Conservation (phyloP, 2,329 filamentous ascomycete species). For the Ophiostoma sp. region DNA sequence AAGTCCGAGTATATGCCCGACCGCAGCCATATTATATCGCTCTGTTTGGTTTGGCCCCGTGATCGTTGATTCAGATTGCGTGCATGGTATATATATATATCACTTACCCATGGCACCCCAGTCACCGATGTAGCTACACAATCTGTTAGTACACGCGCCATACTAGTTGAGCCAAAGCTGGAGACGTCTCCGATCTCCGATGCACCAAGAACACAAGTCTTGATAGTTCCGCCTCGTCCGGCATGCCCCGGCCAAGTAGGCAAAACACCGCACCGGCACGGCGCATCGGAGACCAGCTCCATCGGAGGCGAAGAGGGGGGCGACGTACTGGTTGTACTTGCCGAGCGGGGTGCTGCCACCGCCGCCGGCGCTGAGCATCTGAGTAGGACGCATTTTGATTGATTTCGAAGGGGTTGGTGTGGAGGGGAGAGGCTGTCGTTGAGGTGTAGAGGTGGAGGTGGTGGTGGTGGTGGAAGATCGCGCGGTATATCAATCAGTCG, state of each 20-base stretch:
- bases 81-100: conserved; percentile 13
- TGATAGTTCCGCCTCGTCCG: background rate
- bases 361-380: conserved; percentile 40
- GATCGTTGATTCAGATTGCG: background rate
- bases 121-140: conserved; percentile 60
- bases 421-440: conserved; percentile 16
- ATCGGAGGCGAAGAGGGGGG: conserved; percentile 5
- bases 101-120: conserved; percentile 73
- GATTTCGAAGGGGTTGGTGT: conserved; percentile 11
- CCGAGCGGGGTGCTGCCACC: conserved; percentile 41
- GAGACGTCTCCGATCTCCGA: background rate
- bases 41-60: background rate
- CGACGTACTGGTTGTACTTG: conserved; percentile 43
- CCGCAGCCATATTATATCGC: background rate
- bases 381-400: conserved; percentile 45
- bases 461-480: conserved; percentile 13
- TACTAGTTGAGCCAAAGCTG: background rate
- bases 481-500: conserved; percentile 16
- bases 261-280: conserved; percentile 19
- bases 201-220: background rate
- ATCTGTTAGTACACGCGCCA: conserved; percentile 20
- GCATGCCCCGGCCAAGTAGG: background rate
- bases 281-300: conserved; percentile 18
- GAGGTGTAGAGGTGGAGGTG: conserved; percentile 15
- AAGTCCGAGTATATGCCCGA: background rate